phyloP scores from a whole-genome alignment of 2,329 filamentous ascomycete species.

The Ceratocystis cacaofunesta region DNA sequence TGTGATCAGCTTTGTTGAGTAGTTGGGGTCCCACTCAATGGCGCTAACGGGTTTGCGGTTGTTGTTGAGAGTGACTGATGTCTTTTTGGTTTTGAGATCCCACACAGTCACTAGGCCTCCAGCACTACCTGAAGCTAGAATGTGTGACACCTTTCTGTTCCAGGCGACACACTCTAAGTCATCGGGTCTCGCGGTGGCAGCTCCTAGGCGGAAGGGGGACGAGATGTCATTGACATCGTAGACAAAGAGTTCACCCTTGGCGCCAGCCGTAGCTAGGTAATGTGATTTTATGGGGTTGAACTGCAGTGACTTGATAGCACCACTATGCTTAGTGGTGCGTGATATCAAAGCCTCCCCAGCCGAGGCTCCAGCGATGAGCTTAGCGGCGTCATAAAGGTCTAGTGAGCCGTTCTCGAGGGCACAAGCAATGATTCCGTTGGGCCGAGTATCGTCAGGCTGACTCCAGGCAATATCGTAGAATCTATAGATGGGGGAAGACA shows the following conservation, averaged over 20 bases:
- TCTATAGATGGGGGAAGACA: slow-evolving; percentile 31
- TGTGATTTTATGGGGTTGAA: slow-evolving; percentile 91
- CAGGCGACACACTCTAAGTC: slow-evolving; percentile 94
- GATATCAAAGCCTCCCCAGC: slow-evolving; percentile 60
- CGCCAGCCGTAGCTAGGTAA: slow-evolving; percentile 79
- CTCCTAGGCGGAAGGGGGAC: slow-evolving; percentile 79
- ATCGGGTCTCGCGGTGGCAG: slow-evolving; percentile 73
- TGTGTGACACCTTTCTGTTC: slow-evolving; percentile 97
- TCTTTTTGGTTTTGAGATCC: slow-evolving; percentile 97
- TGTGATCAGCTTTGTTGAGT: slow-evolving; percentile 85
- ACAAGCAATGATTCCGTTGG: slow-evolving; percentile 81
- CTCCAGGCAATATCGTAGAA: slow-evolving; percentile 98
- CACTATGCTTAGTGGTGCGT: slow-evolving; percentile 76
- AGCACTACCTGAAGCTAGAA: slow-evolving; percentile 81
- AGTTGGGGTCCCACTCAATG: slow-evolving; percentile 93
- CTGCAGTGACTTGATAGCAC: slow-evolving; percentile 83
- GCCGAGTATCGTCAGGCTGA: slow-evolving; percentile 60
- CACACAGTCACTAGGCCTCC: slow-evolving; percentile 95
- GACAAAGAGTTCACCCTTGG: slow-evolving; percentile 91
- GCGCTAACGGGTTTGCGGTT: slow-evolving; percentile 88
- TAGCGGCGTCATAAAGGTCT: slow-evolving; percentile 81
- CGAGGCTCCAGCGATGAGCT: slow-evolving; percentile 40
- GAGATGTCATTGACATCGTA: slow-evolving; percentile 84
- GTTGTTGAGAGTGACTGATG: slow-evolving; percentile 89
- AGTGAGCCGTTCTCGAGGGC: slow-evolving; percentile 88